These are phyloP conservation scores for Hemileccinum hortonii DNA, from an alignment of 1,284 basidiomycete species.

Conservation along the genomic window DNA sequence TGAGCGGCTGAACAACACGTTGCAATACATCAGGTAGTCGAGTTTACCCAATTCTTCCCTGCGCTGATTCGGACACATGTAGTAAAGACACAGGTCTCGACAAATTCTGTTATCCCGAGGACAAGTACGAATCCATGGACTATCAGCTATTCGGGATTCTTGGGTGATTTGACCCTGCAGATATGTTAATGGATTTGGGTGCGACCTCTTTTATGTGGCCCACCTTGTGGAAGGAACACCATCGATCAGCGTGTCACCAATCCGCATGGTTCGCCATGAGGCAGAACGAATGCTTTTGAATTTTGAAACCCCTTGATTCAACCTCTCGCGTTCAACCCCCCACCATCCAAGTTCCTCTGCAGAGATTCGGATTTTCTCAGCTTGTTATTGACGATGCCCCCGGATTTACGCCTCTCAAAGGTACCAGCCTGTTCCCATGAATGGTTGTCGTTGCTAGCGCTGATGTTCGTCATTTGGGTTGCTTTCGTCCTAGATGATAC, in stretches of 20 bases:
- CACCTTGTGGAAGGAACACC: neutral
- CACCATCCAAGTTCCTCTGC: slow-evolving; percentile 7
- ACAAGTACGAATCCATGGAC: slow-evolving; percentile 4
- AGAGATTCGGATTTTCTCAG: neutral
- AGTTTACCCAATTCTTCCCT: slow-evolving; percentile 9
- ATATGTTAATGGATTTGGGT: neutral
- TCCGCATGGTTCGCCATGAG: slow-evolving; percentile 29
- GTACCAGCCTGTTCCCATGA: slow-evolving; percentile 8
- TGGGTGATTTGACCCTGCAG: slow-evolving; percentile 7
- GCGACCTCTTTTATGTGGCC: neutral
- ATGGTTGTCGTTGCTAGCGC: neutral
- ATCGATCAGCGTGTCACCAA: slow-evolving; percentile 15
- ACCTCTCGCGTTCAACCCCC: slow-evolving; percentile 4
- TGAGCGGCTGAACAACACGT: slow-evolving; percentile 16
- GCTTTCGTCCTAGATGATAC: slow-evolving; percentile 12
- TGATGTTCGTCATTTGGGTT: slow-evolving; percentile 6
- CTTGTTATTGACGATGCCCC: neutral
- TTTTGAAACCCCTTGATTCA: slow-evolving; percentile 7
- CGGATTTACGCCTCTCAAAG: slow-evolving; percentile 7
- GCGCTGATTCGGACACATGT: slow-evolving; percentile 4
- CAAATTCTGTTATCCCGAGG: slow-evolving; percentile 10
- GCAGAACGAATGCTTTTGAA: slow-evolving; percentile 12
- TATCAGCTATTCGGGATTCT: neutral
- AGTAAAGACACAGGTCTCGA: neutral
- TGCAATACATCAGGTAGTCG: slow-evolving; percentile 12